Evolutionary conservation across 2,329 filamentous ascomycete species (phyloP).

Genomic region (Gyromitra esculenta): DNA sequence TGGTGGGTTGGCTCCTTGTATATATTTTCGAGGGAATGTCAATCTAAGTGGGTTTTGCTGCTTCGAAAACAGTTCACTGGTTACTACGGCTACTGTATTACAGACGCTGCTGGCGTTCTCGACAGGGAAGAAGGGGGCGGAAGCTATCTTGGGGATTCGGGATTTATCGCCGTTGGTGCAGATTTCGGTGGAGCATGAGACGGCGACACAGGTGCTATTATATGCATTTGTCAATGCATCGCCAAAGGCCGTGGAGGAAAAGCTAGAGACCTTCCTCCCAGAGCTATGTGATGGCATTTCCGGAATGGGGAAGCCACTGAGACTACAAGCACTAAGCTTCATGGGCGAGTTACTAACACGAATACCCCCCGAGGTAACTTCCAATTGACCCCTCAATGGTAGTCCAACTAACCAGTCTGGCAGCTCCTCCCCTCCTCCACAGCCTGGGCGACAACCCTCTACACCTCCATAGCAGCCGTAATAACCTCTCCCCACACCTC

Average conservation of each 20-base stretch:
- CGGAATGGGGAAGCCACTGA: slow-evolving; percentile 14
- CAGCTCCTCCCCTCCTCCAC: slow-evolving; percentile 66
- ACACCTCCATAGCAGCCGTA: slow-evolving; percentile 66
- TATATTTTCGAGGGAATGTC: slow-evolving; percentile 3
- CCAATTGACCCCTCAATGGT: too few species aligned
- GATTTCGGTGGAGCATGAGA: slow-evolving; percentile 64
- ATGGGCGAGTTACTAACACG: slow-evolving; percentile 47
- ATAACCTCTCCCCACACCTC: slow-evolving; percentile 68
- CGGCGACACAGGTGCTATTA: slow-evolving; percentile 68
- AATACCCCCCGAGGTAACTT: slow-evolving; percentile 26
- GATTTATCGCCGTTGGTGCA: slow-evolving; percentile 69
- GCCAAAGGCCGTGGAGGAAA: slow-evolving; percentile 57
- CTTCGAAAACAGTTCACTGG: slow-evolving; percentile 62
- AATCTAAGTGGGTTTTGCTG: background rate
- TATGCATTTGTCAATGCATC: slow-evolving; percentile 68
- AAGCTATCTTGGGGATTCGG: slow-evolving; percentile 64
- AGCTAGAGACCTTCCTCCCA: slow-evolving; percentile 27
- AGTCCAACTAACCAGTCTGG: background rate
- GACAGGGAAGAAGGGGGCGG: slow-evolving; percentile 66
- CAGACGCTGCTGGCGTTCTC: slow-evolving; percentile 69
- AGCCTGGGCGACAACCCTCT: slow-evolving; percentile 66
- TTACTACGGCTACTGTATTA: slow-evolving; percentile 67
- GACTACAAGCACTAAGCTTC: slow-evolving; percentile 37
- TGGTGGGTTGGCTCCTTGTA: slow-evolving; percentile 62
- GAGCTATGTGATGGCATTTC: slow-evolving; percentile 23